Evolutionary conservation across 192 early-diverging fungal genomes (phyloP), one percentile per base, ranked within the genome.

Genomic region (Cetraspora pellucida): DNA sequence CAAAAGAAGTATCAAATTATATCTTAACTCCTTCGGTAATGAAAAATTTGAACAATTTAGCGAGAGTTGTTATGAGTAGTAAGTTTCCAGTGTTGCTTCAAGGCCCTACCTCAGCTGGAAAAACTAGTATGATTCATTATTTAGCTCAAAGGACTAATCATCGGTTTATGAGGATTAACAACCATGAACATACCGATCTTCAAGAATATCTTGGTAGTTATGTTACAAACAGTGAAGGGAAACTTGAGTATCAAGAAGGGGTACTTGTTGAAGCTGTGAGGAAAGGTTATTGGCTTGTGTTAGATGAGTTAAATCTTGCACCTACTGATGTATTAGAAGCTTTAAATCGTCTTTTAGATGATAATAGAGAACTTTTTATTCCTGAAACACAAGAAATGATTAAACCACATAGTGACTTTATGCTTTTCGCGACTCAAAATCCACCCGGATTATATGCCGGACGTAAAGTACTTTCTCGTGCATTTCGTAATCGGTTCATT

Each of bases 371-470:
- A 84, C 86, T 99, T 49, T 86, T 95, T 3, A 94, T 99, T 55
- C 94, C 96, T 9, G 98, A 99, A 83, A 99, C 96, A 8, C 94
- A 96, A 72, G 93, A 97, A 84, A 80, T 93, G 37, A 91, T 99
- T 47, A 90, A 91, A 19, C 98, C 98, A 45, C 97, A 99, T 73
- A 92, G 92, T 54, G 88, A 95, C 75, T 99, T 99, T 82, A 95
- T 95, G 93, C 88, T 99, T 14, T 99, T 99, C 87, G 98, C 98
- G 28, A 99, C 98, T 23, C 98, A 99, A 82, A 99, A 99, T 81
- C 98, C 98, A 6, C 91, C 98, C n/a, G 97, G 97, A 8, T 84
- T 94, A 30, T 99, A 99, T 81, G 97, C 96, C 69, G 98, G 98
- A 11, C 92, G 98, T 59, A 98, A 99, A 81, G 91, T 91, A 46